phyloP scores from a whole-genome alignment of 2,329 filamentous ascomycete species.

The Chalaropsis thielavioides region DNA sequence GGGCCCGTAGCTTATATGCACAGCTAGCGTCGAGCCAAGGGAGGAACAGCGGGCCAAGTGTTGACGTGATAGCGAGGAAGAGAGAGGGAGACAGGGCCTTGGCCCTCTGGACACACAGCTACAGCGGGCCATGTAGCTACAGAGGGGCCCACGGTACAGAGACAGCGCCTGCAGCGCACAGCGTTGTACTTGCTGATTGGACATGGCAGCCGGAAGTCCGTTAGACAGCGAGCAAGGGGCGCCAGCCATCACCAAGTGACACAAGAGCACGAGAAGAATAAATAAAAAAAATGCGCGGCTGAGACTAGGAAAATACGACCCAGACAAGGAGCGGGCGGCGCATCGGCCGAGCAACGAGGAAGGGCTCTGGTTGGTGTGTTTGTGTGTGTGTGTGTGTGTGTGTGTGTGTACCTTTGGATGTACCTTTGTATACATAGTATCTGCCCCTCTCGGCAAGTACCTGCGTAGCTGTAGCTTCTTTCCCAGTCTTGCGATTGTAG shows the following conservation, averaged over 20 bases:
- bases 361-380: too few species aligned
- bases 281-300: not conserved
- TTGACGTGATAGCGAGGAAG: not conserved
- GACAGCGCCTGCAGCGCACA: too few species aligned
- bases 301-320: not conserved
- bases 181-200: not conserved
- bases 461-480: not conserved
- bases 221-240: not conserved
- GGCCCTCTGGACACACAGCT: too few species aligned
- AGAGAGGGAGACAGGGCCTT: not conserved
- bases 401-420: too few species aligned
- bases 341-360: too few species aligned
- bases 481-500: not conserved
- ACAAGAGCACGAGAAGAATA: not conserved
- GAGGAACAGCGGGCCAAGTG: not conserved
- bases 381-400: too few species aligned
- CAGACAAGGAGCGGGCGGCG: too few species aligned
- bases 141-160: too few species aligned
- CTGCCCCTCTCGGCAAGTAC: not conserved
- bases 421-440: not conserved
- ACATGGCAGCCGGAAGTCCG: slow-evolving; percentile 1
- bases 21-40: not conserved
- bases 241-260: not conserved
- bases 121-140: not conserved
- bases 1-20: slow-evolving; percentile 3